Evolutionary conservation across 2,329 filamentous ascomycete species (phyloP), one percentile per base, ranked within the genome.

Genomic region (Sordariomycetes sp.): DNA sequence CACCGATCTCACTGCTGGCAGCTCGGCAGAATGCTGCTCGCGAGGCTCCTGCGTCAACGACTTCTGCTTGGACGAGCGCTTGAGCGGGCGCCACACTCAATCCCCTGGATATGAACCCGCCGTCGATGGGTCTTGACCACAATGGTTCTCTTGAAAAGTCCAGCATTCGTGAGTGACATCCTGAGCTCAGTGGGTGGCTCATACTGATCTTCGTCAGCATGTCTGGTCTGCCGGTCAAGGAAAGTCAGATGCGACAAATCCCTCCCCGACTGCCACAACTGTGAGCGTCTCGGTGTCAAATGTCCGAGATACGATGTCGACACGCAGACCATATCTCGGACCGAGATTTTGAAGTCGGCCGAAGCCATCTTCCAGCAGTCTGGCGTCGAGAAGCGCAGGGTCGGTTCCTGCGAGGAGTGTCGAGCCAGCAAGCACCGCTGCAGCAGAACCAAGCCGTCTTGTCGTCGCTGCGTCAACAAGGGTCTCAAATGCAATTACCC

Each of bases 401-500:
- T 51, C 15, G 46, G 48, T 9, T 49, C 50, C 4, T 53, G 49
- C 33, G 35, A 46, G 15, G 48, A 48, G 30, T 53, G 50, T 17
- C 45, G 48, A 18, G 27, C 35, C 6, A 42, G 46, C 8, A 53
- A 53, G 39, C 40, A 46, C 29, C 42, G 46, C 14, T 52, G 50
- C 37, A 40, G 46, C 12, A 42, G 43, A 28, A 47, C 46, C 6
- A 40, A 42, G n/a, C 50, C 49, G 5, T 37, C 38, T 18, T 53
- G 50, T 35, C 42, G 41, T 14, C 41, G 49, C n/a, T 53, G 50
- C 32, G 37, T 41, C 20, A 26, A n/a, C 26, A 35, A 35, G 21
- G 33, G 33, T 19, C 20, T 35, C 20, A 30, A 33, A 28, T 37
- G 33, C 16, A 12, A 12, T 15, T 35, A 35, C 21, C 26, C 19